Evolutionary conservation across 148 eudicot genomes (phyloP), one percentile per base, ranked within the genome.

Genomic region (Pouteria glomerata): DNA sequence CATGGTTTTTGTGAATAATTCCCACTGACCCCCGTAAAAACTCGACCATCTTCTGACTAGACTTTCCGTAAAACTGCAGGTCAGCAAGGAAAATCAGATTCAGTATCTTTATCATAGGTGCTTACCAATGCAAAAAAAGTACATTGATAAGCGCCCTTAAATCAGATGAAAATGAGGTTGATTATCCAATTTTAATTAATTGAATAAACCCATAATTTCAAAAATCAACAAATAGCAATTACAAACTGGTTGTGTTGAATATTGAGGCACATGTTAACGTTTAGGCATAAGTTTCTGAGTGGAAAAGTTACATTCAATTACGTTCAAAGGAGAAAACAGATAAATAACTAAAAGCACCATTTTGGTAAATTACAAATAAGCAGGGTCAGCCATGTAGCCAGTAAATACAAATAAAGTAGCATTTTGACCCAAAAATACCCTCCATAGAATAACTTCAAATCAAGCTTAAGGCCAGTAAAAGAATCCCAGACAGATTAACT

Each of bases 1-100:
- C 98, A 75, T 93, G 98, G 68, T 90, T 90, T 73, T 69, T 87
- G 81, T 93, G 97, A 57, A 90, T 89, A 56, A 93, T 93, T 69
- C 98, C 98, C 45, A 93, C 98, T 24, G 94, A 89, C 69, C 89
- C 82, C 66, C 76, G 92, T 33, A 93, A 80, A 72, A 57, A 93
- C 77, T 90, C 97, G 68, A 93, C 97, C 98, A 93, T 93, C 77
- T 85, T 89, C 80, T 83, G 82, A 51, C 81, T 87, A 19, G 97
- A 87, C 74, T 89, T 81, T 62, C 94, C 90, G 39, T 61, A 85
- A 73, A 93, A 93, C 98, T 93, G 88, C 80, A 73, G 63, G 61
- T 26, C 1, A 75, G 34, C 21, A 61, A 37, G 57, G 41, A 50
- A 68, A 66, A 42, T 8, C 7, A 24, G 24, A 63, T 15, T 44